phyloP scores from a whole-genome alignment of 2,329 filamentous ascomycete species.

The Sclerotinia subarctica region DNA sequence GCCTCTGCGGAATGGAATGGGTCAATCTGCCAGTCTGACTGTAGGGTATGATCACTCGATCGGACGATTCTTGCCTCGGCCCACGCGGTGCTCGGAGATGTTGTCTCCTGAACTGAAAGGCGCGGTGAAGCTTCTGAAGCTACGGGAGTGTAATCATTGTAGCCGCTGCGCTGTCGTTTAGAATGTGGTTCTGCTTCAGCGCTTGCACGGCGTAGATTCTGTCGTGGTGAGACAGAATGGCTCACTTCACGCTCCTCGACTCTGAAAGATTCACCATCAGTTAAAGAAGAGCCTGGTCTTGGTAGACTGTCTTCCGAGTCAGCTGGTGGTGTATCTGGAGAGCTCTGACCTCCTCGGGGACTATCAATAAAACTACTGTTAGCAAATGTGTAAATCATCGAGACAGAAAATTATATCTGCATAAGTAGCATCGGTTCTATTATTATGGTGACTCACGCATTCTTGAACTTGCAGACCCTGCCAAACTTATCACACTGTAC shows the following conservation, averaged over 20 bases:
- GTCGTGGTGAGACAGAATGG: slow-evolving; percentile 34
- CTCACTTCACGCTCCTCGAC: slow-evolving; percentile 33
- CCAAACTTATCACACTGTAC: slow-evolving; percentile 92
- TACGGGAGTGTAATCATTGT: slow-evolving; percentile 36
- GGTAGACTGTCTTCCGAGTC: slow-evolving; percentile 35
- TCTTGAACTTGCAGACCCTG: slow-evolving; percentile 78
- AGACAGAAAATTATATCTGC: not conserved
- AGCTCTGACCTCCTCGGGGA: slow-evolving; percentile 39
- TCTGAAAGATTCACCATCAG: slow-evolving; percentile 35
- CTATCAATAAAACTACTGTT: slow-evolving; percentile 39
- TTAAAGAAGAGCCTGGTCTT: slow-evolving; percentile 34
- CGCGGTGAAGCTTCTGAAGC: slow-evolving; percentile 36
- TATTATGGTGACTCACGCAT: slow-evolving; percentile 62
- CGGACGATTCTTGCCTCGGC: slow-evolving; percentile 24
- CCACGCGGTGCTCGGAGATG: slow-evolving; percentile 30
- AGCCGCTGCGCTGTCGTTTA: slow-evolving; percentile 37
- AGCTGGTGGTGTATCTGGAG: slow-evolving; percentile 38
- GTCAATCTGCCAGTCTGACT: slow-evolving; percentile 42
- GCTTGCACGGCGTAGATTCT: slow-evolving; percentile 29
- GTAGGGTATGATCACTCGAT: slow-evolving; percentile 25
- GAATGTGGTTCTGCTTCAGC: slow-evolving; percentile 34
- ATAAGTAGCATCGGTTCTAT: not conserved
- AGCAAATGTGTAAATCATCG: slow-evolving; percentile 31
- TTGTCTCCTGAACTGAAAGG: slow-evolving; percentile 28
- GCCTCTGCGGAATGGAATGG: slow-evolving; percentile 49